Evolutionary conservation across 2,329 filamentous ascomycete species (phyloP), one percentile per base, ranked within the genome.

Genomic region (Daldinia eschscholtzii): DNA sequence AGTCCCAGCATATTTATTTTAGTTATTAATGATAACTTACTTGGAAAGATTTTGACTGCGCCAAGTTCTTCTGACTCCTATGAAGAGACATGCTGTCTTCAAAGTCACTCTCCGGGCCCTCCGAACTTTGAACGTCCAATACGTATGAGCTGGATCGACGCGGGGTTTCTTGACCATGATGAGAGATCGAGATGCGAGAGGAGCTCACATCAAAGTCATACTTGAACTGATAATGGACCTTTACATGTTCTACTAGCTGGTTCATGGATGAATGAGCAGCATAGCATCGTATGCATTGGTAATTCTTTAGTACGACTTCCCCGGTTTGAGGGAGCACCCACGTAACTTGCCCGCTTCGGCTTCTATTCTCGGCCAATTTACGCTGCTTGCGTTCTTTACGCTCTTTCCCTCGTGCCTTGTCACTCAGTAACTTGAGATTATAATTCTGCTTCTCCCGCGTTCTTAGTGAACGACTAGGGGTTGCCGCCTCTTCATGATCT

Each of bases 391-490:
- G 81, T 69, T 83, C 85, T 68, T 81, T 82, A 18, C 76, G 75
- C 48, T 85, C 83, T 71, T 82, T 86, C 3, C 87, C 86, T 58
- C 87, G 83, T 5, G 86, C 86, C 72, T 86, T 85, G 72, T 87
- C 86, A 76, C 85, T 89, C 15, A 90, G 78, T 12, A 85, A 80
- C 74, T 88, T 89, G 41, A 90, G 77, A 70, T 90, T 90, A 74
- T 90, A 90, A 23, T 83, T 82, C 67, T 85, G 85, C 63, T 83
- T 83, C 46, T 80, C 82, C 59, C 87, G 82, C 15, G 80, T 78
- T 48, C 87, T 82, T 18, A 87, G 77, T 1, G 84, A 84, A 65
- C 86, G 83, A 60, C 81, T 86, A 0, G 86, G 86, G 1, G 86
- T 88, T 13, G 81, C 79, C 18, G 86, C 84, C 28, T 83, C 82